Evolutionary conservation across 495 filamentous ascomycete species (phyloP).

Genomic region (Cladorrhinum samala): DNA sequence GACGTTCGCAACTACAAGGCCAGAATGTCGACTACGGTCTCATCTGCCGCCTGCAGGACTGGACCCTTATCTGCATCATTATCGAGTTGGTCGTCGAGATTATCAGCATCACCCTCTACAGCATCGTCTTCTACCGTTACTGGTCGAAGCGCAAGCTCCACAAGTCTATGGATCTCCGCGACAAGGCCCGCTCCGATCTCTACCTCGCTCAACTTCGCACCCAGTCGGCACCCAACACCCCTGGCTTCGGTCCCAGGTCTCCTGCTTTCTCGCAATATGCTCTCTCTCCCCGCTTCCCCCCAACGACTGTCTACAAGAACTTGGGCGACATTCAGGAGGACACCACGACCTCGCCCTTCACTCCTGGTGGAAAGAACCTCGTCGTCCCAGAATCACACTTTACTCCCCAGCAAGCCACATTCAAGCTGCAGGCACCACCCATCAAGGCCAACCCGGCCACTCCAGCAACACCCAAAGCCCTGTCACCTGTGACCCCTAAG

Average conservation of each 20-base stretch:
- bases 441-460: conserved; percentile 67
- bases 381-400: conserved; percentile 42
- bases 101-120: conserved; percentile 88
- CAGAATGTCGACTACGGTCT: conserved; percentile 80
- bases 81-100: conserved; percentile 94
- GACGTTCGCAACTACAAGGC: conserved; percentile 63
- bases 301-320: conserved; percentile 41
- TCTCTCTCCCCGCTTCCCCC: conserved; percentile 50
- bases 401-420: conserved; percentile 43
- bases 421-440: conserved; percentile 80
- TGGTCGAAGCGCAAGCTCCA: conserved; percentile 89
- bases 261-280: conserved; percentile 48
- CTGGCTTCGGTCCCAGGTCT: conserved; percentile 68
- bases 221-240: conserved; percentile 92
- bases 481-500: conserved; percentile 5
- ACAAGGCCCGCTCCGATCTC: conserved; percentile 86
- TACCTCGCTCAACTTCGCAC: conserved; percentile 91
- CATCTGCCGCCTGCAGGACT: conserved; percentile 94
- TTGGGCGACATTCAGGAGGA: conserved; percentile 44
- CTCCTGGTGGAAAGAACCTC: conserved; percentile 33
- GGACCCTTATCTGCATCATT: conserved; percentile 91
- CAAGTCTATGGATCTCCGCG: conserved; percentile 93
- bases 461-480: conserved; percentile 61
- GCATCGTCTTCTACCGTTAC: conserved; percentile 90
- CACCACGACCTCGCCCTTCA: conserved; percentile 35